Evolutionary conservation across 2,329 filamentous ascomycete species (phyloP), one percentile per base, ranked within the genome.

Genomic region (Graphilbum sp.): DNA sequence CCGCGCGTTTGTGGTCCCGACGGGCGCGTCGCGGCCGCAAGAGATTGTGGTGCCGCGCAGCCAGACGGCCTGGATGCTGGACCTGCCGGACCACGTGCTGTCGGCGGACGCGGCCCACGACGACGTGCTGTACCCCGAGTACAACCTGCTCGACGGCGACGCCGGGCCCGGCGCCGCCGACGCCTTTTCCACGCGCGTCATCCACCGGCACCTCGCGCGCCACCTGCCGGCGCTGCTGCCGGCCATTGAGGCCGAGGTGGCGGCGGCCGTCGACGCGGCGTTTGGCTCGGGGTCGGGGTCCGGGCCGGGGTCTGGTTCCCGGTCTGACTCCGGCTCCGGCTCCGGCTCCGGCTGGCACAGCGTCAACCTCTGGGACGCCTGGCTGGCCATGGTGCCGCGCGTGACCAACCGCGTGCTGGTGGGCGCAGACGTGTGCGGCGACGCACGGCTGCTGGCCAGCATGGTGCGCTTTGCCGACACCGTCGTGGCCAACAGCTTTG

Each of bases 381-480:
- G 60, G 54, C 48, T 65, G 24, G 49, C 46, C 4, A 53, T 67
- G 15, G 55, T 64, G 25, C 59, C 62, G 12, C 51, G 50, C 4
- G 53, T 64, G 5, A 66, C 62, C 1, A 65, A 63, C 47, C 53
- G 56, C 15, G 45, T 66, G 37, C 50, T 66, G 5, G 56, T 63
- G 9, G 62, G 63, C 13, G 41, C 46, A 1, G 49, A 47, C 8
- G 36, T 55, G 32, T 59, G 55, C 47, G 60, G 60, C 21, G 58
- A 72, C 42, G 46, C 56, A 19, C 50, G 53, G 6, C 68, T 67
- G 40, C 51, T 72, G 32, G 47, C 58, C n/a, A 53, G 57, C 38
- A 65, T 66, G 46, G 52, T 65, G 8, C 51, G 52, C 20, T 74
- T 72, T 42, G 64, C 67, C 24, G 59, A 65, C 41, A 60, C 61